phyloP scores from a whole-genome alignment of 2,329 filamentous ascomycete genomes.

The Botryosphaeria agaves region DNA sequence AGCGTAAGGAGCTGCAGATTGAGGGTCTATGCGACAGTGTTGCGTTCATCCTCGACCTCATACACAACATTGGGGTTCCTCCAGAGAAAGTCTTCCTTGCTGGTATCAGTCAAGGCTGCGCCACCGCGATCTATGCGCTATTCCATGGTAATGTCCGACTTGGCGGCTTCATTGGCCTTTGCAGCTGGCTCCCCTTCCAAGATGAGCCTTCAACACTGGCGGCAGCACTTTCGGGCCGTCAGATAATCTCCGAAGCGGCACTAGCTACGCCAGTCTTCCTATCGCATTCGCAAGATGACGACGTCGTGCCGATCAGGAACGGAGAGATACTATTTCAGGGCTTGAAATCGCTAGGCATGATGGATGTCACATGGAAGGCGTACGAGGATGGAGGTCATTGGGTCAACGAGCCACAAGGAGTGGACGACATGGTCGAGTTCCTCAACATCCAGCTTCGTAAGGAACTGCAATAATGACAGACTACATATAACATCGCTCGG shows the following conservation, averaged over 20 bases:
- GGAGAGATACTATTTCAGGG: not conserved
- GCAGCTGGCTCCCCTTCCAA: slow-evolving; percentile 6
- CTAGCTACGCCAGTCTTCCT: slow-evolving; percentile 1
- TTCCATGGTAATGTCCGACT: slow-evolving; percentile 1
- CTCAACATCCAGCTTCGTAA: no score
- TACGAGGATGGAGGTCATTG: slow-evolving; percentile 1
- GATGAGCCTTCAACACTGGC: not conserved
- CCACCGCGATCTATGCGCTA: slow-evolving; percentile 6
- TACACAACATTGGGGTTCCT: slow-evolving; percentile 4
- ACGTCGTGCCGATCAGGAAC: slow-evolving; percentile 1
- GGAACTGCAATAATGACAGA: no score
- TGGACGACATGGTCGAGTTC: slow-evolving; percentile 1
- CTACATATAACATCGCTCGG: no score
- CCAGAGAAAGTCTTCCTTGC: slow-evolving; percentile 4
- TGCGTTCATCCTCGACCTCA: slow-evolving; percentile 6
- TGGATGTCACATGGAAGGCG: slow-evolving; percentile 1
- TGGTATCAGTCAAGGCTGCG: slow-evolving; percentile 8
- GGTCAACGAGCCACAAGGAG: slow-evolving; percentile 1
- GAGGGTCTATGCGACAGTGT: slow-evolving; percentile 9
- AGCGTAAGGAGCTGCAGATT: slow-evolving; percentile 8
- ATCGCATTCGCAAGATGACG: slow-evolving; percentile 1
- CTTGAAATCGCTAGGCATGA: slow-evolving; percentile 1
- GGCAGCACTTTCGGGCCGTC: not conserved
- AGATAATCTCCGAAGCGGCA: no score
- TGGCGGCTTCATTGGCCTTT: slow-evolving; percentile 6